These are phyloP conservation scores for Brettanomyces bruxellensis DNA, from an alignment of 805 yeast genomes.

Conservation along the genomic window DNA sequence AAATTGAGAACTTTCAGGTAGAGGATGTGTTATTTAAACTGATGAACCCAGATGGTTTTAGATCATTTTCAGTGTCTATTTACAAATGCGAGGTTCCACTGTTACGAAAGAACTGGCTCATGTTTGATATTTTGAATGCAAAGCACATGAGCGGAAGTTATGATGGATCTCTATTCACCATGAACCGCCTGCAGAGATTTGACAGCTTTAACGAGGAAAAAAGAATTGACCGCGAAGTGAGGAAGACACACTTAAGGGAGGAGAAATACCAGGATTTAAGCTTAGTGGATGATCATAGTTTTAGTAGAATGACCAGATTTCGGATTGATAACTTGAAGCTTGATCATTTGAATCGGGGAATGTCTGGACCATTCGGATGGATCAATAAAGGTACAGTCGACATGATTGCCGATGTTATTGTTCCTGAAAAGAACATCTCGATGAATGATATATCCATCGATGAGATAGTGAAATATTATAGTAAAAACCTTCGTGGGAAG, in stretches of 20 bases:
- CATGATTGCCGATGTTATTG: constrained; percentile 82
- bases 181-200: constrained; percentile 65
- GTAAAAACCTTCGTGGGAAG: constrained; percentile 2
- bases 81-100: constrained; percentile 75
- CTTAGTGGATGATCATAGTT: constrained; percentile 10
- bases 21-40: constrained; percentile 80
- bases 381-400: constrained; percentile 87
- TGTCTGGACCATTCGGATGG: constrained; percentile 97
- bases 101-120: constrained; percentile 87
- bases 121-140: constrained; percentile 79
- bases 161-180: constrained; percentile 87
- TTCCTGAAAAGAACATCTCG: constrained; percentile 41
- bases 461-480: constrained; percentile 33
- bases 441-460: constrained; percentile 36
- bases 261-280: constrained; percentile 8
- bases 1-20: constrained; percentile 71
- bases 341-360: constrained; percentile 84
- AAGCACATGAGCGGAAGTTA: constrained; percentile 82
- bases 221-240: constrained; percentile 18
- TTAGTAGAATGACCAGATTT: constrained; percentile 56
- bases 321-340: constrained; percentile 79
- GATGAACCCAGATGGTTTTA: constrained; percentile 69
- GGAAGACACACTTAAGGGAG: constrained; percentile 8
- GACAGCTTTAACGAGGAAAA: constrained; percentile 34
- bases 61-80: constrained; percentile 83